These are phyloP conservation scores for Solanum chacoense DNA, from an alignment of 305 asterid genomes.

Conservation along the genomic window DNA sequence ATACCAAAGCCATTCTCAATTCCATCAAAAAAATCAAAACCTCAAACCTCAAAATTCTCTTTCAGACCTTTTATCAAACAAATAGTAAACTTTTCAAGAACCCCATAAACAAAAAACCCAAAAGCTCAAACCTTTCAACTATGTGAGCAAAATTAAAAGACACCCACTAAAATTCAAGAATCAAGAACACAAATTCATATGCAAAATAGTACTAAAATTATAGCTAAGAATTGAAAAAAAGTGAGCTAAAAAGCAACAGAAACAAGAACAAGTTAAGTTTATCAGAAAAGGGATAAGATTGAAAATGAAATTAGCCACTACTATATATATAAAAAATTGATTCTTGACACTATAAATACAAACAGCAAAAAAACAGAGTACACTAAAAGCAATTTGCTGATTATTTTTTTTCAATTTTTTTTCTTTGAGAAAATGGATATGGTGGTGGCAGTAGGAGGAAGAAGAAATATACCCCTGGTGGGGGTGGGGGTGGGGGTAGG, in stretches of 20 bases:
- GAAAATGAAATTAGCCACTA: not conserved
- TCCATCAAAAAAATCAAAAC: not conserved
- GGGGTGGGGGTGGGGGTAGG: not conserved
- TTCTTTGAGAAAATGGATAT: not conserved
- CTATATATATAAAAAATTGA: not conserved
- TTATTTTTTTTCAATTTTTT: not conserved
- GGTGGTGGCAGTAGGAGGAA: not conserved
- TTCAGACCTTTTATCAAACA: not conserved
- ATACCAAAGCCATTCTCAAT: not conserved
- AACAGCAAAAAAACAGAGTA: not conserved
- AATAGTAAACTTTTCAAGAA: not conserved
- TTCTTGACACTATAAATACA: not conserved
- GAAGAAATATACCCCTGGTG: not conserved
- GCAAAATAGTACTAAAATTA: not conserved
- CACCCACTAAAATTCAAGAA: not conserved
- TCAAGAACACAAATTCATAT: not conserved
- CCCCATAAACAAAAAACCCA: not conserved
- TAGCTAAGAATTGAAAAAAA: not conserved
- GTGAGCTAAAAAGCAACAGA: not conserved
- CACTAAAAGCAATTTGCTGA: not conserved
- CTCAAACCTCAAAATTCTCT: not conserved
- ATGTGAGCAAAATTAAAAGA: not conserved
- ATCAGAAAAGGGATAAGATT: not conserved
- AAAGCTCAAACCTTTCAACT: not conserved
- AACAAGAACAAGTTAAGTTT: not conserved